A percentile compares a stretch with the other conserved stretches of the same genome.
Conservation (phyloP, 306 rosid genomes). For the Quercus mongolica region DNA sequence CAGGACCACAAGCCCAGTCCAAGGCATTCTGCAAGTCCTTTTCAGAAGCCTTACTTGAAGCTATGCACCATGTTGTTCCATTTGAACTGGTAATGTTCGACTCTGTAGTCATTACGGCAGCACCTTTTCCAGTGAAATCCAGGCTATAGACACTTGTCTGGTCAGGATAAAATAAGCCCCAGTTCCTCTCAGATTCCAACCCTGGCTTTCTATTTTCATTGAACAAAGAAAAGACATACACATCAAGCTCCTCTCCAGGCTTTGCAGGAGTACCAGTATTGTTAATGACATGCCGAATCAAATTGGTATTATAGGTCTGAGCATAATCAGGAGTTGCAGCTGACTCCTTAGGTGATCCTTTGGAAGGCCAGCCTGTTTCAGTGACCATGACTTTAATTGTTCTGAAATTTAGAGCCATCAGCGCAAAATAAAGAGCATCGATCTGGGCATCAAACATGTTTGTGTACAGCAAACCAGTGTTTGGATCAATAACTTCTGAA, state of each 20-base stretch:
- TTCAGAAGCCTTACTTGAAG: conserved; percentile 75
- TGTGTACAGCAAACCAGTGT: conserved; percentile 87
- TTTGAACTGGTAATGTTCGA: conserved; percentile 60
- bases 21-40: conserved; percentile 87
- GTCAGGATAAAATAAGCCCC: conserved; percentile 95
- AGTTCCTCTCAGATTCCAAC: conserved; percentile 92
- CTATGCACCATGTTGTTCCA: conserved; percentile 88
- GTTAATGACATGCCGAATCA: conserved; percentile 53
- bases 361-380: conserved; percentile 99
- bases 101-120: conserved; percentile 52
- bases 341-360: conserved; percentile 91
- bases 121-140: conserved; percentile 82
- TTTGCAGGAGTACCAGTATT: conserved; percentile 52
- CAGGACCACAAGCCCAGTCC: conserved; percentile 97
- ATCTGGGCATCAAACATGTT: conserved; percentile 98
- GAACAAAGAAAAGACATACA: conserved; percentile 57
- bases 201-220: conserved; percentile 96
- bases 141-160: conserved; percentile 93
- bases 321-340: conserved; percentile 79
- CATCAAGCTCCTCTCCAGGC: conserved; percentile 43
- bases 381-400: conserved; percentile 88
- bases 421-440: conserved; percentile 87
- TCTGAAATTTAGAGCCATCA: conserved; percentile 84
- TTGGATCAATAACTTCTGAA: conserved; percentile 92
- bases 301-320: conserved; percentile 68